Evolutionary conservation across 176 grass and related monocot species (phyloP), one percentile per base, ranked within the genome.

Genomic region (Tillandsia fasciculata): DNA sequence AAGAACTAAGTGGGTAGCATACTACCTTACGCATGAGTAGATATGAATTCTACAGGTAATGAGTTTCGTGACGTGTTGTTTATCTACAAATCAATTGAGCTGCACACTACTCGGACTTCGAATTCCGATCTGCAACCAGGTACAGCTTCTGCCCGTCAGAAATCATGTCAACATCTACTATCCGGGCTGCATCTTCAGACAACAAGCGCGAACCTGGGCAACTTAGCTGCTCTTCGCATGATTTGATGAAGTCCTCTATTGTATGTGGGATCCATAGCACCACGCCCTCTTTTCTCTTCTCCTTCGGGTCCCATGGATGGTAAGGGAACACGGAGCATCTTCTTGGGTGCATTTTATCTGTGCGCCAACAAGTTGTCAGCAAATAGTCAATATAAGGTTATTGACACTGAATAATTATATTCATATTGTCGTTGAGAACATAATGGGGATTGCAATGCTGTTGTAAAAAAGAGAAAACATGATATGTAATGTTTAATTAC

Each of bases 261-360:
- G 82, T 87, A 71, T 65, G 82, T 13, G 89, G 89, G 26, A 93
- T 78, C 94, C 94, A 99, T 52, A 93, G 11, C 14, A 86, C 64
- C 9, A 90, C 82, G 50, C 94, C 94, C 29, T 97, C 94, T 50
- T 53, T 85, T 18, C 82, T 77, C 33, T 52, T 72, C 26, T 74
- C 82, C 11, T 28, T 73, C 14, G 14, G 23, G 10, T 70, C 70
- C 84, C 95, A 94, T 8, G 90, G 90, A 67, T 94, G 87, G 78
- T 77, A 67, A 11, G 95, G 90, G 54, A 99, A 90, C 70, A 99
- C 82, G 0, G 90, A 80, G 74, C 95, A 99, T 18, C 74, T 72
- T n/a, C 80, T 68, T 12, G 77, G 77, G 65, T 94, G 87, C 48
- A 73, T 82, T 80, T 84, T 90, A 47, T 99, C 90, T 89, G 77